Conservation (phyloP, 2,329 filamentous ascomycete genomes). For the Passalora sequoiae region DNA sequence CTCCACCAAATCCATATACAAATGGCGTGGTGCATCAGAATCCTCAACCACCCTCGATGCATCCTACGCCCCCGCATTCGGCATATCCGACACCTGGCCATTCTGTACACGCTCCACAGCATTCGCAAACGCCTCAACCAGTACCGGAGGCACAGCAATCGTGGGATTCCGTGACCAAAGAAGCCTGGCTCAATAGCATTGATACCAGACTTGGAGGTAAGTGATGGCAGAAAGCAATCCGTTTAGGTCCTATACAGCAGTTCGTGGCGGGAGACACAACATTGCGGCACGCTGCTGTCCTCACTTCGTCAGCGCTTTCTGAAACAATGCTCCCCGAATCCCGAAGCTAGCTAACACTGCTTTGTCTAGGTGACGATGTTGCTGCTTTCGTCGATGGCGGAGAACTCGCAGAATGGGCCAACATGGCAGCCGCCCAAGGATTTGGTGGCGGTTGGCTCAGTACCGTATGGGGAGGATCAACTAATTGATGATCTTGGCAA, state of each 20-base stretch:
- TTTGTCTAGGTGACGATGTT: constrained; percentile 40
- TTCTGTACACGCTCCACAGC: constrained; percentile 9
- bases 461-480: constrained; percentile 28
- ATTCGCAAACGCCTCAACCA: constrained; percentile 6
- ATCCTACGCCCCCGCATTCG: constrained; percentile 9
- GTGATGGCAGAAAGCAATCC: too few species aligned
- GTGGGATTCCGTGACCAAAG: constrained; percentile 28
- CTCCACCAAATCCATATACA: constrained; percentile 18
- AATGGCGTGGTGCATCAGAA: constrained; percentile 15
- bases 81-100: constrained; percentile 12
- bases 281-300: too few species aligned
- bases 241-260: too few species aligned
- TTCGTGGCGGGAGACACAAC: too few species aligned
- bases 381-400: constrained; percentile 39
- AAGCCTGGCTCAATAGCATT: constrained; percentile 35
- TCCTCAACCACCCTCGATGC: constrained; percentile 6
- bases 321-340: too few species aligned
- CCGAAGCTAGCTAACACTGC: too few species aligned
- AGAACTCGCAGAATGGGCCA: constrained; percentile 33
- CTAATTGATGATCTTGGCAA: too few species aligned
- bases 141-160: constrained; percentile 12
- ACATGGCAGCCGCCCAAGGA: constrained; percentile 21
- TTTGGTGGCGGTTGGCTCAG: constrained; percentile 29
- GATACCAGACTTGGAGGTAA: constrained; percentile 36
- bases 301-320: too few species aligned